phyloP scores from a whole-genome alignment of 495 filamentous ascomycete species.

The Penicillium parvum region DNA sequence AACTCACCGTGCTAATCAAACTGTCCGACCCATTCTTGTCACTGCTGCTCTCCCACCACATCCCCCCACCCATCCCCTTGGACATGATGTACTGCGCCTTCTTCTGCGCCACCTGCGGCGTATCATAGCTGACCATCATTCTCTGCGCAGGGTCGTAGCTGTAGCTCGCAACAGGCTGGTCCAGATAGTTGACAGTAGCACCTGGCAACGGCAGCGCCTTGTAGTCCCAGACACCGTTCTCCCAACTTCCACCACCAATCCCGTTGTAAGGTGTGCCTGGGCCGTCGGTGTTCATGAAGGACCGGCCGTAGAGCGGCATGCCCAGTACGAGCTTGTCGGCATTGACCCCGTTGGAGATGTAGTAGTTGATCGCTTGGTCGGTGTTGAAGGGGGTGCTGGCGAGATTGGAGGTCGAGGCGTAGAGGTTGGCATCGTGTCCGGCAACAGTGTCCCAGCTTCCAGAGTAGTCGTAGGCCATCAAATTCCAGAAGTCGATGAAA shows the following conservation, averaged over 20 bases:
- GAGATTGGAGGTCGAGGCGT: slow-evolving; percentile 46
- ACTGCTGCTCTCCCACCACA: slow-evolving; percentile 88
- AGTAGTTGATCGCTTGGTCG: slow-evolving; percentile 59
- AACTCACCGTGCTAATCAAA: slow-evolving; percentile 54
- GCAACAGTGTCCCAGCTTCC: slow-evolving; percentile 64
- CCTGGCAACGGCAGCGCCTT: slow-evolving; percentile 51
- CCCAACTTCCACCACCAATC: slow-evolving; percentile 62
- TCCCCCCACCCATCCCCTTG: slow-evolving; percentile 67
- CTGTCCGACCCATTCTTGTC: slow-evolving; percentile 58
- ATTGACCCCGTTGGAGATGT: slow-evolving; percentile 56
- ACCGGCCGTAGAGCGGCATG: slow-evolving; percentile 80
- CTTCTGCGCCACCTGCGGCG: slow-evolving; percentile 46
- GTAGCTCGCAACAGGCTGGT: slow-evolving; percentile 51
- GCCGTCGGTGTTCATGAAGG: slow-evolving; percentile 68
- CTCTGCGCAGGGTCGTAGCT: slow-evolving; percentile 56
- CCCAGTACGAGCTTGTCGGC: slow-evolving; percentile 72
- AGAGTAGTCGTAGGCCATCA: slow-evolving; percentile 79
- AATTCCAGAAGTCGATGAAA: slow-evolving; percentile 63
- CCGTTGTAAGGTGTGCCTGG: slow-evolving; percentile 64
- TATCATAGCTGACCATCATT: slow-evolving; percentile 78
- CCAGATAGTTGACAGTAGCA: slow-evolving; percentile 14
- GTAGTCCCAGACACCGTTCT: slow-evolving; percentile 78
- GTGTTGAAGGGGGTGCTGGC: slow-evolving; percentile 65
- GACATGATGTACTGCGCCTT: slow-evolving; percentile 65
- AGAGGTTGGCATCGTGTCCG: slow-evolving; percentile 78